A percentile compares a stretch with the other conserved stretches of the same genome.
Evolutionary conservation across 2,329 filamentous ascomycete species (phyloP).

Genomic region (Colletotrichum noveboracense): DNA sequence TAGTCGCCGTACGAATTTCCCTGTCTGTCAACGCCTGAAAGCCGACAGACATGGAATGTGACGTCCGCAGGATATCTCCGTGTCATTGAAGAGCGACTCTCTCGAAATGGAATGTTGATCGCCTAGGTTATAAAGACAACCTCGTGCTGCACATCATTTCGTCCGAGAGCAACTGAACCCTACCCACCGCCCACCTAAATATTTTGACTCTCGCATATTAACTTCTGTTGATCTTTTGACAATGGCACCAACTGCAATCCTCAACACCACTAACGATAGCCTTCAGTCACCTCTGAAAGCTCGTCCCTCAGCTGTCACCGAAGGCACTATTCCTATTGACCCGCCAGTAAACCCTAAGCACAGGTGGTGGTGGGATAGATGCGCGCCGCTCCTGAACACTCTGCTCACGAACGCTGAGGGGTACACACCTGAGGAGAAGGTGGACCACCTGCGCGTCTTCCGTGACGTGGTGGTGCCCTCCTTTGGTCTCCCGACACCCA

Average conservation of each 20-base stretch:
- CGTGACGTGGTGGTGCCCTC: slow-evolving; percentile 17
- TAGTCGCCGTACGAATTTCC: neutral
- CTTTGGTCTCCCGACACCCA: neutral
- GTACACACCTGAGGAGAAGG: slow-evolving; percentile 7
- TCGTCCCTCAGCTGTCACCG: neutral
- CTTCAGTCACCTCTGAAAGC: neutral
- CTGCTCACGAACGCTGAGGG: slow-evolving; percentile 6
- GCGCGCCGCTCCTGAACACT: neutral
- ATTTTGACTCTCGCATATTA: neutral
- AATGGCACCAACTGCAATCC: neutral
- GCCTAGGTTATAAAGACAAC: neutral
- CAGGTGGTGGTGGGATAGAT: slow-evolving; percentile 12
- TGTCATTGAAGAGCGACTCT: neutral
- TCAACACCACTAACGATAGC: neutral
- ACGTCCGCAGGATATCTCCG: neutral
- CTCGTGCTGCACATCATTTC: neutral
- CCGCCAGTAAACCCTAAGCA: neutral
- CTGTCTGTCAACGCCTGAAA: neutral
- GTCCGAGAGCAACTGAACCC: neutral
- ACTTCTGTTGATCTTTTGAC: neutral
- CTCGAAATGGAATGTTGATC: neutral
- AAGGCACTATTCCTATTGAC: neutral
- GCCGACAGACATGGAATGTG: neutral
- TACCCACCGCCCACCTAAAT: neutral
- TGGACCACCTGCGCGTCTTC: slow-evolving; percentile 15